These are phyloP conservation scores for Hypoxylon perforatum DNA, from an alignment of 495 filamentous ascomycete genomes.

Conservation along the genomic window DNA sequence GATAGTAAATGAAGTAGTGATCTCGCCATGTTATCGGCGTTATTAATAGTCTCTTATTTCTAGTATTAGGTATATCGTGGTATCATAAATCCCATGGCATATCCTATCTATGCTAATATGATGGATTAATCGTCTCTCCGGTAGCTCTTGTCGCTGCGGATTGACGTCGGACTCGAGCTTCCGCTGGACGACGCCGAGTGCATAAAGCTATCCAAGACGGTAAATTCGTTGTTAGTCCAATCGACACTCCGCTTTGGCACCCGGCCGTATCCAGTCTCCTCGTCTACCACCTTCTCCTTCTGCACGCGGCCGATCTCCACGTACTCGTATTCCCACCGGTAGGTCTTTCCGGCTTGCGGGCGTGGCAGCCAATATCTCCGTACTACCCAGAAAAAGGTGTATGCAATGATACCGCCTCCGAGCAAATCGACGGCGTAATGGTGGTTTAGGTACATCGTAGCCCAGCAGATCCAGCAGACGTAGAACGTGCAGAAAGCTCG, in stretches of 20 bases:
- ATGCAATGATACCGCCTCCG: constrained; percentile 82
- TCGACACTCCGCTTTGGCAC: constrained; percentile 28
- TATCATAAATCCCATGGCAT: constrained; percentile 33
- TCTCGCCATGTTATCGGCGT: constrained; percentile 9
- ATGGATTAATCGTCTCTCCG: constrained; percentile 34
- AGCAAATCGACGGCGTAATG: constrained; percentile 96
- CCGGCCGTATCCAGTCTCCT: constrained; percentile 50
- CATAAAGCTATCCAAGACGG: constrained; percentile 37
- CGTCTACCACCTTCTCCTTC: constrained; percentile 48
- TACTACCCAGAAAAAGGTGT: constrained; percentile 81
- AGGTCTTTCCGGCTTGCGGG: constrained; percentile 81
- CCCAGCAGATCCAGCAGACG: constrained; percentile 94
- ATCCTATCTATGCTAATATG: constrained; percentile 19
- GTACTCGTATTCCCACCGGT: constrained; percentile 96
- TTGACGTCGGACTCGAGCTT: constrained; percentile 26
- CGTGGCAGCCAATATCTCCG: constrained; percentile 83
- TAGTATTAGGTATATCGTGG: constrained; percentile 39
- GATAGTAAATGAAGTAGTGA: neutral
- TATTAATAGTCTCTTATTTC: constrained; percentile 32
- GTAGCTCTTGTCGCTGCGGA: constrained; percentile 32
- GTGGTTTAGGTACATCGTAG: constrained; percentile 97
- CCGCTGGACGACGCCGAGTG: constrained; percentile 37
- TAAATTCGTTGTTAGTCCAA: constrained; percentile 26
- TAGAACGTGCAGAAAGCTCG: constrained; percentile 82
- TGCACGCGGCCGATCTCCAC: constrained; percentile 73